phyloP scores from a whole-genome alignment of 1,284 basidiomycete species.

The Athelia sp. region DNA sequence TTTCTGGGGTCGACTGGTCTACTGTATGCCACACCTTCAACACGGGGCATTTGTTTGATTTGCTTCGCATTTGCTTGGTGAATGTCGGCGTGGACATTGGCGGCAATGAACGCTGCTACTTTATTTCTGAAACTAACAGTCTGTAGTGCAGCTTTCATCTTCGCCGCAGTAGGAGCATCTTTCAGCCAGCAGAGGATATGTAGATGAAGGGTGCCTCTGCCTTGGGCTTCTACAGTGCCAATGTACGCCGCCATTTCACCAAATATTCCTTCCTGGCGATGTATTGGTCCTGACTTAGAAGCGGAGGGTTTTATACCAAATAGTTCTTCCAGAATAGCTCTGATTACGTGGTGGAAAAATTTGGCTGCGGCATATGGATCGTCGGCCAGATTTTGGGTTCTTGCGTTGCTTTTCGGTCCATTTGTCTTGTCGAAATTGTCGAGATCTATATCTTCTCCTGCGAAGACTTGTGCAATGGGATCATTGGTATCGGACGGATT shows the following conservation, averaged over 20 bases:
- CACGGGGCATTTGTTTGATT: not conserved
- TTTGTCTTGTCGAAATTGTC: slow-evolving; percentile 21
- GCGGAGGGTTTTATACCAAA: slow-evolving; percentile 23
- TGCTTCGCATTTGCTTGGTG: not conserved
- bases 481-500: slow-evolving; percentile 25
- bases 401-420: slow-evolving; percentile 21
- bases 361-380: slow-evolving; percentile 33
- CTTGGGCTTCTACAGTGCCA: slow-evolving; percentile 19
- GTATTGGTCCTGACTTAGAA: not conserved
- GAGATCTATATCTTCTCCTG: slow-evolving; percentile 31
- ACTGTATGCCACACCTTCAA: not conserved
- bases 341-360: slow-evolving; percentile 35
- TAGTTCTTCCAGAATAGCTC: slow-evolving; percentile 22
- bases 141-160: not conserved
- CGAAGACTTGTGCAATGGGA: slow-evolving; percentile 32
- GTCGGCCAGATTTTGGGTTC: slow-evolving; percentile 24
- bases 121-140: not conserved
- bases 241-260: slow-evolving; percentile 11
- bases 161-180: not conserved
- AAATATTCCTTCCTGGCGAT: slow-evolving; percentile 9
- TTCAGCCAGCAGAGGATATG: slow-evolving; percentile 15
- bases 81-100: not conserved
- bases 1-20: not conserved
- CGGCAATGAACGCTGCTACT: not conserved
- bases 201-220: slow-evolving; percentile 13